phyloP scores from a whole-genome alignment of 2,329 filamentous ascomycete species.

The Pseudogymnoascus sp. region DNA sequence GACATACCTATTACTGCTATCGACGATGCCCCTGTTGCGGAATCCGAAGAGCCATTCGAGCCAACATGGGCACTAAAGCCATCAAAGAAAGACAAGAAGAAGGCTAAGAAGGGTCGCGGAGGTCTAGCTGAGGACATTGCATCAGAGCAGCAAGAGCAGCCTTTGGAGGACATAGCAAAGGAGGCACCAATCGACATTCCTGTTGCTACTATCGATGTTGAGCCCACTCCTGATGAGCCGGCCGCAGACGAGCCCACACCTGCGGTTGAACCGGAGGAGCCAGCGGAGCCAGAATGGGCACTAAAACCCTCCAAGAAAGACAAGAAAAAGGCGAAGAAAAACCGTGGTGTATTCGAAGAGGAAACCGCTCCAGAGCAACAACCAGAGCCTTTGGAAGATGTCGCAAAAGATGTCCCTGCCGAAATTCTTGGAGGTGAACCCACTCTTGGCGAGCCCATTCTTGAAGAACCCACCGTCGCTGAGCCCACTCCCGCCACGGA shows the following conservation, averaged over 20 bases:
- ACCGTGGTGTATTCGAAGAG: not conserved
- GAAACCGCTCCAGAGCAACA: not conserved
- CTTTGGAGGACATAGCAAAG: not conserved
- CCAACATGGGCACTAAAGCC: not conserved
- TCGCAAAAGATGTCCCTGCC: not conserved
- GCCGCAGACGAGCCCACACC: not conserved
- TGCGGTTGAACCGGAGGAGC: not conserved
- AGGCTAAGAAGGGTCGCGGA: slow-evolving; percentile 3
- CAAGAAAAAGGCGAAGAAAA: slow-evolving; percentile 32
- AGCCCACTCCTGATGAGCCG: not conserved
- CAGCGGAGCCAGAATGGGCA: not conserved
- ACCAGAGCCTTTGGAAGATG: not conserved
- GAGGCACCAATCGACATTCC: not conserved
- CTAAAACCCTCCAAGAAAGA: slow-evolving; percentile 14
- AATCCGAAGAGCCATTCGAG: slow-evolving; percentile 19
- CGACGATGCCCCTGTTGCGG: not conserved
- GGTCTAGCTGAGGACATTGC: not conserved
- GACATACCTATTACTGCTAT: not conserved
- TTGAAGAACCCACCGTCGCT: not conserved
- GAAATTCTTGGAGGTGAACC: not conserved
- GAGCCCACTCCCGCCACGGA: not conserved
- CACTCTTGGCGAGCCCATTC: not conserved
- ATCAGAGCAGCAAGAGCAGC: not conserved
- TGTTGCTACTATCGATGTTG: not conserved
- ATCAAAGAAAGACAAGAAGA: slow-evolving; percentile 12